Base-by-base conservation (phyloP, 208 protist genomes). In the Novymonas esmeraldas region DNA sequence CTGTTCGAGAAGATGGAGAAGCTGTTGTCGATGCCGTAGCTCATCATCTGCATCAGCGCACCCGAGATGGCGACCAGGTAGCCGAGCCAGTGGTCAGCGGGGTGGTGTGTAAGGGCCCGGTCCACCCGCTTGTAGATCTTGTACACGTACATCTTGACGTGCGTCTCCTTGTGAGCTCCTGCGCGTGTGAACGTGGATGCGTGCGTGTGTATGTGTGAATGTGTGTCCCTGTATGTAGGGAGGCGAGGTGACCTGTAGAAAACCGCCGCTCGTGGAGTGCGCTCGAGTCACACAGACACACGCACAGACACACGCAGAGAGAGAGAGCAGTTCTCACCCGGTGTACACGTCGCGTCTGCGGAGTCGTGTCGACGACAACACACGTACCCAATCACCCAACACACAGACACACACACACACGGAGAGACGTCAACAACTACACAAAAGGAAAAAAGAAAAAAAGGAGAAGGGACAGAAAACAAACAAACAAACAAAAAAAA, bases 21-120 rank as follows among this genome's bases (percentile, higher is more conserved):
- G 46, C 86, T 89, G 89, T 95, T 93, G 64, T 88, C 82, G 63
- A 91, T 92, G 57, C 89, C 89, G 69, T 92, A 95, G 54, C 63
- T 85, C 84, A 90, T 90, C 71, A 95, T 82, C 64, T 95, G 86
- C 84, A 92, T 92, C 33, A 95, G 64, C 20, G 85, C 71, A 33
- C 82, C 89, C 13, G 82, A 89, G 24, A 92, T 52, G 48, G 89
- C 89, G n/a, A 95, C 86, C 9, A 83, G 34, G 65, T 84, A 95
- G 38, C 89, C 89, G 56, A 91, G 65, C 60, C 76, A 84, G 75
- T 95, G 85, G 55, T 95, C 89, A 2, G 68, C 51, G 24, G 89
- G 89, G 56, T 83, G 86, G 44, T 73, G 63, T 0, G 79, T 81
- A 29, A 89, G 28, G 26, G 46, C 56, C 22, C 63, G 64, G 39